A percentile compares a stretch with the other conserved stretches of the same genome.
Evolutionary conservation across 441 rosid species (phyloP).

Genomic region (Arabidopsis hybrid): DNA sequence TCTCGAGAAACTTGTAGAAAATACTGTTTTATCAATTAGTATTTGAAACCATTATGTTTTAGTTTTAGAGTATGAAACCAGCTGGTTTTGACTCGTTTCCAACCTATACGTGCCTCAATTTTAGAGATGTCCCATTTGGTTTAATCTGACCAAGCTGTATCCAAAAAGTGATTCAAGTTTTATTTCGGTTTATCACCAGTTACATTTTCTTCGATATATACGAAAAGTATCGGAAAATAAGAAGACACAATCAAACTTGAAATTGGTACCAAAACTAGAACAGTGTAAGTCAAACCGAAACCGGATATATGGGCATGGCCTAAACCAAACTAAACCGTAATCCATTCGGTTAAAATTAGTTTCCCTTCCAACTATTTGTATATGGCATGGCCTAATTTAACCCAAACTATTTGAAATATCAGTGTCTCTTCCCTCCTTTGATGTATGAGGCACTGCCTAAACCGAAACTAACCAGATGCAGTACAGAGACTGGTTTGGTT

Average conservation of each 20-base stretch:
- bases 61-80: neutral
- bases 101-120: neutral
- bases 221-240: conserved; percentile 7
- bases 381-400: no score
- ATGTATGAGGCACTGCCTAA: no score
- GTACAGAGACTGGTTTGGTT: conserved; percentile 29
- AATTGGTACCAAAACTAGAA: neutral
- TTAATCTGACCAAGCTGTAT: conserved; percentile 2
- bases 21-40: neutral
- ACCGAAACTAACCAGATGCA: neutral
- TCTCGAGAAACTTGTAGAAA: conserved; percentile 35
- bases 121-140: neutral
- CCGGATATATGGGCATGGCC: no score
- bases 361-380: no score
- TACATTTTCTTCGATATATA: neutral
- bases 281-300: neutral
- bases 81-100: neutral
- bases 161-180: neutral
- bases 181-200: conserved; percentile 5
- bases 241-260: neutral
- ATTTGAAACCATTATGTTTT: conserved; percentile 2
- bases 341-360: no score
- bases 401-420: no score
- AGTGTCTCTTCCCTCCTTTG: no score
- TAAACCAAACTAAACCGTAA: no score